Percentiles rank a stretch among this genome's conserved stretches.
These are phyloP conservation scores for Chalciporus sphaerocephalus DNA, from an alignment of 768 basidiomycete species.

Conservation along the genomic window DNA sequence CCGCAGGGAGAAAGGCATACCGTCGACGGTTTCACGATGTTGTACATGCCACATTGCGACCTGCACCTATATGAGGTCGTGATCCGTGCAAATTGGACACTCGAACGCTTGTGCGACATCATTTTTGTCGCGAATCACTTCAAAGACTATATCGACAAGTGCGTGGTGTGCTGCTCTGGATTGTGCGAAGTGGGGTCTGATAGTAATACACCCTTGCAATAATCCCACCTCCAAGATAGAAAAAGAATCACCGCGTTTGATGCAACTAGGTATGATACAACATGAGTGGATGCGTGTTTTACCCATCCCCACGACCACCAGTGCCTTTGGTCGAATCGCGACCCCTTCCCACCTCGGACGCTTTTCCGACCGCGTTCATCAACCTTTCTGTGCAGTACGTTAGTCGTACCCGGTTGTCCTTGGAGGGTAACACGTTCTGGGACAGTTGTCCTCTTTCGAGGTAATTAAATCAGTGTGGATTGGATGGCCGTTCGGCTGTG, in stretches of 20 bases:
- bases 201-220: conserved; percentile 38
- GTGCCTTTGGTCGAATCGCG: conserved; percentile 46
- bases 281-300: background rate
- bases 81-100: conserved; percentile 58
- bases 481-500: no score
- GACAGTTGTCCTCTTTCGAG: conserved; percentile 3
- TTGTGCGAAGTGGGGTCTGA: conserved; percentile 8
- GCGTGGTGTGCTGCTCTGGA: conserved; percentile 17
- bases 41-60: conserved; percentile 81
- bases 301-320: conserved; percentile 26
- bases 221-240: conserved; percentile 49
- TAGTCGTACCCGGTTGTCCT: conserved; percentile 16
- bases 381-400: conserved; percentile 58
- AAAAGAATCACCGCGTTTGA: conserved; percentile 48
- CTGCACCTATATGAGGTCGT: conserved; percentile 64
- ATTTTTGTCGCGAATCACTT: conserved; percentile 65
- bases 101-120: conserved; percentile 40
- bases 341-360: conserved; percentile 45
- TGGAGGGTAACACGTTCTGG: conserved; percentile 27
- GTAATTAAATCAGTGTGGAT: background rate
- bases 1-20: conserved; percentile 33
- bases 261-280: conserved; percentile 43
- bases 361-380: conserved; percentile 64
- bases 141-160: conserved; percentile 66
- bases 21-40: conserved; percentile 47